A percentile compares a stretch with the other conserved stretches of the same genome.
phyloP scores from a whole-genome alignment of 1,139 yeast genomes.

The Diutina neorugosa region DNA sequence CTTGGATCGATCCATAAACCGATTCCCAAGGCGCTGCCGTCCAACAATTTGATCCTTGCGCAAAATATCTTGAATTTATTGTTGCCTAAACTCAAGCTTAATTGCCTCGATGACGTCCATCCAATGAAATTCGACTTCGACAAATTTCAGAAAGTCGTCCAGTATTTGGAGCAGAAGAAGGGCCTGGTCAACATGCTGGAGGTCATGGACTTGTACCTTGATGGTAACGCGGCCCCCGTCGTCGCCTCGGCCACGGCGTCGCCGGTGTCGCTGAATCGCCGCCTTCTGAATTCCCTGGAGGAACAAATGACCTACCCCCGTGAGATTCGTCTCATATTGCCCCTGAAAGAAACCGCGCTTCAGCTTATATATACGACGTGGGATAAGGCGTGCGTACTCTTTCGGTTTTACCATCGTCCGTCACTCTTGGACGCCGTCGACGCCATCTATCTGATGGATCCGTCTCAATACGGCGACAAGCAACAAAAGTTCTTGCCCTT shows the following conservation, averaged over 20 bases:
- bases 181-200: constrained; percentile 12
- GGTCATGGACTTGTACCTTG: constrained; percentile 16
- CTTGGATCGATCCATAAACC: neutral
- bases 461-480: constrained; percentile 54
- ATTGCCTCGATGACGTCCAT: constrained; percentile 21
- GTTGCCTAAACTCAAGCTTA: constrained; percentile 36
- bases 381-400: constrained; percentile 76
- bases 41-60: constrained; percentile 3
- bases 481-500: constrained; percentile 72
- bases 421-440: constrained; percentile 62
- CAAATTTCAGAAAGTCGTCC: constrained; percentile 17
- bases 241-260: constrained; percentile 7
- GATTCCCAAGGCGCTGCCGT: constrained; percentile 2
- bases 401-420: constrained; percentile 79
- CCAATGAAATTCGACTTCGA: constrained; percentile 22
- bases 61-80: constrained; percentile 22
- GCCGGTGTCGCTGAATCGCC: constrained; percentile 6
- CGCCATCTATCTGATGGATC: constrained; percentile 43
- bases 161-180: constrained; percentile 14
- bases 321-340: constrained; percentile 59
- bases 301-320: neutral
- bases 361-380: constrained; percentile 67
- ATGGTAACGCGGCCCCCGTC: constrained; percentile 9
- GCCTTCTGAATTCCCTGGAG: constrained; percentile 6
- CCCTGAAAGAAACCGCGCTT: constrained; percentile 63